Base-by-base conservation (phyloP, 2,329 filamentous ascomycete species). In the Aspergillus aculeatus region DNA sequence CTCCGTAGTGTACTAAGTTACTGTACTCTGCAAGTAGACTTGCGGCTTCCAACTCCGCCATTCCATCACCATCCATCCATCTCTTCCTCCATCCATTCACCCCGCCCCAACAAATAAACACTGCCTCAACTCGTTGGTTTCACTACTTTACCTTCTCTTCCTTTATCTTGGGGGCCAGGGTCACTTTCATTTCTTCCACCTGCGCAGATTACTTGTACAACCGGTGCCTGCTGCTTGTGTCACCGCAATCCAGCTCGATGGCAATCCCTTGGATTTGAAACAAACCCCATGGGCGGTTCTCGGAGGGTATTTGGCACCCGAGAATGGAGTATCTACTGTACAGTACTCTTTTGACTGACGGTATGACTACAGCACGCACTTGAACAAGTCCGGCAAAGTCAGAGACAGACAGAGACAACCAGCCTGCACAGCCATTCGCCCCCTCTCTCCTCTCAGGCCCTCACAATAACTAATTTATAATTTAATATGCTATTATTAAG, bases 61-160 rank as follows among this genome's bases (percentile, higher is more conserved):
- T 41, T 10, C 5, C 26, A 26, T 9, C 26, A 26, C 26, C 26
- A 26, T 26, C 7, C 26, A 29, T 35, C 32, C 32, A 23, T 35
- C 32, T 2, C 9, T 26, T 26, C 32, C 32, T 14, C 14, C 32
- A 35, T 11, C 14, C 11, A 35, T 14, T 32, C 4, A 11, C 16
- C 14, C 38, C n/a, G 38, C n/a, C 38, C 38, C 38, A 44, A 44
- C 16, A 44, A 19, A n/a, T 19, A 19, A 47, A 47, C 52, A 47
- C 41, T 32, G 53, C 53, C 53, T 55, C 53, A 19, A 44, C 38
- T 47, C 31, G 52, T 54, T 54, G 52, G 52, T 54, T 55, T 48
- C 41, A 19, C 29, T 12, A 26, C 7, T 35, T 44, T 16, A 12
- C 23, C 16, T 32, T 44, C 16, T 44, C 38, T 44, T 44, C 38